Evolutionary conservation across 805 yeast species (phyloP), one percentile per base, ranked within the genome.

Genomic region (Brettanomyces bruxellensis): DNA sequence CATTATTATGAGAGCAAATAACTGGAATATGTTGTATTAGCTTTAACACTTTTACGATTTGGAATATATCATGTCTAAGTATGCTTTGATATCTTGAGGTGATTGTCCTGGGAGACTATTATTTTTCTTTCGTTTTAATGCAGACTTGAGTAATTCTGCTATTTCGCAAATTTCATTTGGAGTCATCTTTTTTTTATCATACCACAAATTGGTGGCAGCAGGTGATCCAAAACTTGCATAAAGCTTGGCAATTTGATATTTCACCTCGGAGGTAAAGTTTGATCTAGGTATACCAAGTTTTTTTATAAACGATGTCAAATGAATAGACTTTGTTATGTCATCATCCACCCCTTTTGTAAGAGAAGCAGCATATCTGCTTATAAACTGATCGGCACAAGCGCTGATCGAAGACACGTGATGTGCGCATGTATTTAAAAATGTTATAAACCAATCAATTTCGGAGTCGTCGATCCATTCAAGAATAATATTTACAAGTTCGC

Each of bases 151-250:
- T 28, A 28, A 9, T 7, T 28, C 32, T 28, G 32, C 11, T 7
- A 28, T 38, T 38, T 38, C n/a, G 18, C 25, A 18, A 22, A 32
- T 25, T 22, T 25, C 34, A n/a, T 41, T 69, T 78, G 41, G 68
- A 72, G 40, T 84, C 18, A 22, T n/a, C 3, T 34, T 11, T 5
- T 56, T 45, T 30, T 38, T 22, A 11, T 48, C 46, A 1, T 55
- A n/a, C 60, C 61, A 60, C 22, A 40, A 28, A n/a, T 43, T 38
- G 13, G 56, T 60, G 14, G 60, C 64, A 25, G 55, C 37, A 13
- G 65, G 60, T 2, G 61, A 53, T 8, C 53, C 50, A 18, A 47
- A 54, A 23, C 45, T 43, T 23, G 59, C 55, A 44, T 61, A 60
- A 14, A 53, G 28, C 13, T 40, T 40, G 3, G 53, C 34, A 5